Percentiles rank a stretch among this genome's conserved stretches.
These are phyloP conservation scores for Noccaea bulbosa DNA, from an alignment of 345 rosid species.

Conservation along the genomic window DNA sequence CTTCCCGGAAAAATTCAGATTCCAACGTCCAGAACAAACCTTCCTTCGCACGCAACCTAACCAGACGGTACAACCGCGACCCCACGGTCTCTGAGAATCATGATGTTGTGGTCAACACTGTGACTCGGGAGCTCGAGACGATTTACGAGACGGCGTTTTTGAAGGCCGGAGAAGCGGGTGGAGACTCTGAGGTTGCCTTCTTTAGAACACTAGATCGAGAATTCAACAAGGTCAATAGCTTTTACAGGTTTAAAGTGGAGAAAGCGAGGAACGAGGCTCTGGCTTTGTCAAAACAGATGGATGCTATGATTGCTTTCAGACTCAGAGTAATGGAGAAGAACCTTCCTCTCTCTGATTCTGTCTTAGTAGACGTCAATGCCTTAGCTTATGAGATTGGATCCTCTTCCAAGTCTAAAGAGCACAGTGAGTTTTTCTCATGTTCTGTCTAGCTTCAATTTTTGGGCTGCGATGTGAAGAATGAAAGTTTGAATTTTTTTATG, in stretches of 20 bases:
- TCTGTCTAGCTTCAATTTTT: background rate
- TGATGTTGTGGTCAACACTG: conserved; percentile 41
- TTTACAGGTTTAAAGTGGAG: conserved; percentile 38
- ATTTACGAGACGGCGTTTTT: conserved; percentile 40
- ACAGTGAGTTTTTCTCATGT: conserved; percentile 31
- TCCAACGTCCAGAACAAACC: conserved; percentile 33
- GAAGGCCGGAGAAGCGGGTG: conserved; percentile 43
- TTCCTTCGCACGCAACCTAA: conserved; percentile 48
- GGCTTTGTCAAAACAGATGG: conserved; percentile 44
- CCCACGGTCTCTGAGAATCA: conserved; percentile 9
- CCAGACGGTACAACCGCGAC: conserved; percentile 26
- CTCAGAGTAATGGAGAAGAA: conserved; percentile 57
- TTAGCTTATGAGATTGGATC: conserved; percentile 21
- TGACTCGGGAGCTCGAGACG: conserved; percentile 26
- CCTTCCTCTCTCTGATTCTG: conserved; percentile 26
- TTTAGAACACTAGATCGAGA: conserved; percentile 50
- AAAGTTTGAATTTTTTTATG: background rate
- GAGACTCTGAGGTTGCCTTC: conserved; percentile 47
- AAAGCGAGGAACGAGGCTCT: conserved; percentile 24
- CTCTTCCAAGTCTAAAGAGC: conserved; percentile 27
- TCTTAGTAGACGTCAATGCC: conserved; percentile 33
- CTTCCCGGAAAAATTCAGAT: conserved; percentile 40
- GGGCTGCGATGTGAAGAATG: background rate
- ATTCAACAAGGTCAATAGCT: conserved; percentile 46
- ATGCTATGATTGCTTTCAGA: conserved; percentile 64